Evolutionary conservation across 352 stramenopile species (phyloP).

Genomic region (Phytophthora hibernalis): DNA sequence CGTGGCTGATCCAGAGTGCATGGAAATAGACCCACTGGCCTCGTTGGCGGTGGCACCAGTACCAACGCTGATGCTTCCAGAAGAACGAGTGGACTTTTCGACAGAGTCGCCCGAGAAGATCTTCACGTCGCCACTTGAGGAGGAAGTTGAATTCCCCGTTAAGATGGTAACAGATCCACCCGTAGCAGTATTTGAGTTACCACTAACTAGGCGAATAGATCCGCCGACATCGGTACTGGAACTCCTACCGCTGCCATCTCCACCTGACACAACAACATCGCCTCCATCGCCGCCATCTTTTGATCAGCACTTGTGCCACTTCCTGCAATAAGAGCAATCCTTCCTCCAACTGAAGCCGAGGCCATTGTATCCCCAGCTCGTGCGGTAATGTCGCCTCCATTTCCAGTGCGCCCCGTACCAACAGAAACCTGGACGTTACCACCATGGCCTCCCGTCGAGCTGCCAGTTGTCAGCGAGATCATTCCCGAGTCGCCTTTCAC

Average conservation of each 20-base stretch:
- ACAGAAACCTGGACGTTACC: constrained; percentile 74
- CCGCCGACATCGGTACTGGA: constrained; percentile 53
- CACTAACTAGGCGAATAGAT: constrained; percentile 52
- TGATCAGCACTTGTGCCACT: constrained; percentile 50
- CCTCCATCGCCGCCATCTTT: constrained; percentile 73
- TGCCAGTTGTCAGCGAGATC: constrained; percentile 76
- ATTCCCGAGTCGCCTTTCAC: constrained; percentile 68
- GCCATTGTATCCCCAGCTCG: constrained; percentile 70
- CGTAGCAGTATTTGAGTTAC: constrained; percentile 57
- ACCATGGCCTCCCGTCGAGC: constrained; percentile 58
- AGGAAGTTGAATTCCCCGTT: constrained; percentile 62
- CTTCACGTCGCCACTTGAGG: constrained; percentile 68
- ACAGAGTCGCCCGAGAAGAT: constrained; percentile 64
- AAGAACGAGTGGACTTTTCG: constrained; percentile 44
- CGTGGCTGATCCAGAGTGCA: constrained; percentile 50
- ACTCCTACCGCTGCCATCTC: constrained; percentile 59
- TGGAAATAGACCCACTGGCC: constrained; percentile 47
- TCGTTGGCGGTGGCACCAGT: constrained; percentile 53
- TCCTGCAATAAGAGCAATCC: constrained; percentile 51
- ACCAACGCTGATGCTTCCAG: constrained; percentile 54
- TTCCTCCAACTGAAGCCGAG: constrained; percentile 51
- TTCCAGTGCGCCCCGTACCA: constrained; percentile 55
- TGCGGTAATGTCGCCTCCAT: constrained; percentile 72
- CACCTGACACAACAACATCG: constrained; percentile 69
- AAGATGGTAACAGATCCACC: constrained; percentile 60